phyloP scores from a whole-genome alignment of 179 eudicot genomes.

The Patellifolia procumbens region DNA sequence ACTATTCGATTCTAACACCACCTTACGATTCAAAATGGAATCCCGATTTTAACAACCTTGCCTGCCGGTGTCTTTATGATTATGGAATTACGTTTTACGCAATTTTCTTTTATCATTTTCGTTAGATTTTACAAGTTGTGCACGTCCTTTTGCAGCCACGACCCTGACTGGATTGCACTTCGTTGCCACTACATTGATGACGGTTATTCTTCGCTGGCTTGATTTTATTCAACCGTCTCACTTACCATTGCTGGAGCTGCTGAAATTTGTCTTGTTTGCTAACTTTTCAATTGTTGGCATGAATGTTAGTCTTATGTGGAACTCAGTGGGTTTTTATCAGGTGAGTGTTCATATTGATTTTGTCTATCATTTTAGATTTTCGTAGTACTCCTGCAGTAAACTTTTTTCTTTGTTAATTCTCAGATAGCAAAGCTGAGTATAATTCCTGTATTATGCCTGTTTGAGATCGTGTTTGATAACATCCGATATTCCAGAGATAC shows the following conservation, averaged over 20 bases:
- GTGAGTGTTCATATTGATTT: constrained; percentile 14
- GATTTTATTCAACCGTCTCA: constrained; percentile 42
- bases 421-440: constrained; percentile 95
- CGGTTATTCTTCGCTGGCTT: constrained; percentile 37
- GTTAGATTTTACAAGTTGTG: background rate
- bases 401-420: constrained; percentile 17
- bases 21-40: no score
- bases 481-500: constrained; percentile 87
- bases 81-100: background rate
- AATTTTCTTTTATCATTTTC: background rate
- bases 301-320: constrained; percentile 51
- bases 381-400: background rate
- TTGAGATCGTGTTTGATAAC: constrained; percentile 80
- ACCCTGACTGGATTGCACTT: constrained; percentile 43
- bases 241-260: constrained; percentile 35
- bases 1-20: no score
- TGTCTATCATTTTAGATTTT: background rate
- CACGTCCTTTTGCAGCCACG: constrained; percentile 36
- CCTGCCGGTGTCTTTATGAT: background rate
- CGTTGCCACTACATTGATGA: constrained; percentile 38
- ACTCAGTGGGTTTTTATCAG: constrained; percentile 47
- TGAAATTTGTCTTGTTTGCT: constrained; percentile 41
- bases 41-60: no score
- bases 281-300: constrained; percentile 46
- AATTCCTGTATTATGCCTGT: constrained; percentile 86